These are phyloP conservation scores for Sporisorium iseilematis-ciliati DNA, from an alignment of 1,284 basidiomycete species.

Conservation along the genomic window DNA sequence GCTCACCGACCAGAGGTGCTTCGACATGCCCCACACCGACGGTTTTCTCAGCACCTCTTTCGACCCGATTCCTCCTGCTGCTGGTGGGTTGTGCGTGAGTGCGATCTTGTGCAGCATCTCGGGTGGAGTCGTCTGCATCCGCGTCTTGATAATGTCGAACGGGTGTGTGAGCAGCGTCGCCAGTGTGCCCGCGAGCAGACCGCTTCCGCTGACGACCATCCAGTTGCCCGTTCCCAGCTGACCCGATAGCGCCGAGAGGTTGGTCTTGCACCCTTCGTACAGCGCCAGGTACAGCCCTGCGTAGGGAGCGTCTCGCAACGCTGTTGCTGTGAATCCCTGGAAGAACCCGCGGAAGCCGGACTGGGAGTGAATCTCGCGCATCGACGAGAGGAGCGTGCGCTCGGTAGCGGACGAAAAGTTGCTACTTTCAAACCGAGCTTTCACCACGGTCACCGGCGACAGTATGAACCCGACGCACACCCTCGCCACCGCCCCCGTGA, in stretches of 20 bases:
- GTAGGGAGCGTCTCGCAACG: constrained; percentile 92
- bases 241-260: constrained; percentile 31
- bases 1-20: constrained; percentile 43
- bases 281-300: constrained; percentile 92
- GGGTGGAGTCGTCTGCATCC: constrained; percentile 64
- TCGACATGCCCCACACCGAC: constrained; percentile 38
- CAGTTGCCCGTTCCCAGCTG: constrained; percentile 52
- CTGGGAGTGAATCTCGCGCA: constrained; percentile 74
- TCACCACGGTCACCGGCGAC: constrained; percentile 93
- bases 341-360: constrained; percentile 84
- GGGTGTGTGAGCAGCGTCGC: constrained; percentile 68
- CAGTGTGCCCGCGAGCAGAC: constrained; percentile 61
- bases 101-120: constrained; percentile 28
- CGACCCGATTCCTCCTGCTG: too few species aligned
- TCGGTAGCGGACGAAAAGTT: constrained; percentile 62
- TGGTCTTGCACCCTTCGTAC: constrained; percentile 75
- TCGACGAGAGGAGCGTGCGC: constrained; percentile 52
- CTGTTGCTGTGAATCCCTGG: constrained; percentile 89
- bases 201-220: constrained; percentile 56
- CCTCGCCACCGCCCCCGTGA: constrained; percentile 88
- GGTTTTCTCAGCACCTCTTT: constrained; percentile 7
- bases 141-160: constrained; percentile 68
- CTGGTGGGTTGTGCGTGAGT: constrained; percentile 8
- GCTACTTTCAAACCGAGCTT: constrained; percentile 76
- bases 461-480: constrained; percentile 87